Percentiles rank a stretch among this genome's conserved stretches.
Evolutionary conservation across 2,329 filamentous ascomycete species (phyloP).

Genomic region (Verruconis gallopava): DNA sequence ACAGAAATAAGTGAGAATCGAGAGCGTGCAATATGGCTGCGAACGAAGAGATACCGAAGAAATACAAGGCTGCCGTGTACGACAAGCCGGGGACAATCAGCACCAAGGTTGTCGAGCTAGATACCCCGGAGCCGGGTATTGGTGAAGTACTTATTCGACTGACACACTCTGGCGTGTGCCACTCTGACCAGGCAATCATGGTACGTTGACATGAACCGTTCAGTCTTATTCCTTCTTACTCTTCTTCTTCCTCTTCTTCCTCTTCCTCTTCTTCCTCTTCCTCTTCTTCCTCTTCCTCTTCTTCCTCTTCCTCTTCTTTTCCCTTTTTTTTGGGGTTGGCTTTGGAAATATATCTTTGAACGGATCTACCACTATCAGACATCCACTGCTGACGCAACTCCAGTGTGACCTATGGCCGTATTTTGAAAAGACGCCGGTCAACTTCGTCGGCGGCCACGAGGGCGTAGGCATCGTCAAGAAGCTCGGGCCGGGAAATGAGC

Average conservation of each 20-base stretch:
- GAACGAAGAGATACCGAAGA: neutral
- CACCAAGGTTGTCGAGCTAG: constrained; percentile 49
- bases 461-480: constrained; percentile 53
- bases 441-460: constrained; percentile 57
- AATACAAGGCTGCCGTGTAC: constrained; percentile 48
- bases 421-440: constrained; percentile 27
- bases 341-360: no score
- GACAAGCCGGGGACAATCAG: constrained; percentile 52
- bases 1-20: no score
- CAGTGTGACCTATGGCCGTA: neutral
- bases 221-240: no score
- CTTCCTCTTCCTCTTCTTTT: no score
- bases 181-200: constrained; percentile 48
- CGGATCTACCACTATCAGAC: neutral
- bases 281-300: no score
- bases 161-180: constrained; percentile 52
- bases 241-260: no score
- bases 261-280: no score
- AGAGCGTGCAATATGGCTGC: neutral
- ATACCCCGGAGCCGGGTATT: constrained; percentile 49
- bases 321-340: no score
- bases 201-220: no score
- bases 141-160: constrained; percentile 51
- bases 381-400: neutral
- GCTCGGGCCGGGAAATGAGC: constrained; percentile 46